phyloP scores from a whole-genome alignment of 2,329 filamentous ascomycete species.

The Diaporthe capsici region DNA sequence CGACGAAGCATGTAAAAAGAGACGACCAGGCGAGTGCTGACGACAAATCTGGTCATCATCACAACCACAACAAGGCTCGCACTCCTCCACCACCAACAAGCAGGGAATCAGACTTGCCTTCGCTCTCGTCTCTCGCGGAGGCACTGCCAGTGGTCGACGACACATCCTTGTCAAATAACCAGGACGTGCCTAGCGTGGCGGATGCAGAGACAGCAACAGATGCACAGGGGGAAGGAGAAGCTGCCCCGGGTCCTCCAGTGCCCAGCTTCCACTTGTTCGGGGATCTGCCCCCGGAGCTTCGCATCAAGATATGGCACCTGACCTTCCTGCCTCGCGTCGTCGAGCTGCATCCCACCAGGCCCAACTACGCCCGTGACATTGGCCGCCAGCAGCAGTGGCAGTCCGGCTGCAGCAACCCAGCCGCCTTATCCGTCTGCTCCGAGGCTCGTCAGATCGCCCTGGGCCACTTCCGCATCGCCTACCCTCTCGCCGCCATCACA shows the following conservation, averaged over 20 bases:
- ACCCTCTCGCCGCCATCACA: constrained; percentile 47
- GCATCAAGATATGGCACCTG: constrained; percentile 53
- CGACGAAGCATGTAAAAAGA: neutral
- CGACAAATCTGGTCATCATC: neutral
- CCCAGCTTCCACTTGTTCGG: constrained; percentile 49
- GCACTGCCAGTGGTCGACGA: constrained; percentile 15
- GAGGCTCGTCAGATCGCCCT: constrained; percentile 52
- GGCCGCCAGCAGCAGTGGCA: constrained; percentile 47
- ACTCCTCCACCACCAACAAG: neutral
- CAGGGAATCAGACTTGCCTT: constrained; percentile 12
- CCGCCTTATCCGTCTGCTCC: constrained; percentile 49
- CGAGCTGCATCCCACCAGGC: constrained; percentile 51
- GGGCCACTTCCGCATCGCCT: constrained; percentile 49
- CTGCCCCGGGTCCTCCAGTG: neutral
- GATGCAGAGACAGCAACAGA: neutral
- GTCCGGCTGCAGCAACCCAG: constrained; percentile 51
- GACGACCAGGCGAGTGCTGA: no score
- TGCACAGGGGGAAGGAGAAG: neutral
- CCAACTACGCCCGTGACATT: constrained; percentile 48
- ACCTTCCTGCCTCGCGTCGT: constrained; percentile 52
- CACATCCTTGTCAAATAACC: neutral
- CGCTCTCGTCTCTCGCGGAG: constrained; percentile 30
- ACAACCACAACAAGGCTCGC: neutral
- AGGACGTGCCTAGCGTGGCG: neutral
- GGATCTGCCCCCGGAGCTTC: constrained; percentile 52